Conservation (phyloP, 768 basidiomycete species). For the Lactifluus subvellereus region DNA sequence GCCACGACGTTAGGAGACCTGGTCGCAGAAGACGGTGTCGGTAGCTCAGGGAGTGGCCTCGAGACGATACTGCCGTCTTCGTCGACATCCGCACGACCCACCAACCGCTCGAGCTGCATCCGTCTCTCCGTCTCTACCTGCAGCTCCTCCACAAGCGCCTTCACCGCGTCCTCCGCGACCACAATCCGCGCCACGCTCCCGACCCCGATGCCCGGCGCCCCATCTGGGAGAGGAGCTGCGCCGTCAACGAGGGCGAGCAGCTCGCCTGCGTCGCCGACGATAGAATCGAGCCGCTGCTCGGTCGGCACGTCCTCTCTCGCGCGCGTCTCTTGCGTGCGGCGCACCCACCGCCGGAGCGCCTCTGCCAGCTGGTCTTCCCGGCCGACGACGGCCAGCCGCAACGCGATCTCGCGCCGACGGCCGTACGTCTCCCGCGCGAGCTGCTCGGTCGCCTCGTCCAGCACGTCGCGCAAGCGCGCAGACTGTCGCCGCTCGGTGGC, state of each 20-base stretch:
- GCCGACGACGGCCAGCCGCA: slow-evolving; percentile 55
- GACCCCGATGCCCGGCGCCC: slow-evolving; percentile 27
- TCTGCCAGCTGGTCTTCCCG: slow-evolving; percentile 61
- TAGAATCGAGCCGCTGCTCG: slow-evolving; percentile 9
- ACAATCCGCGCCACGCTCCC: slow-evolving; percentile 51
- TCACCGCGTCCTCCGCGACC: slow-evolving; percentile 44
- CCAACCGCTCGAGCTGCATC: slow-evolving; percentile 37
- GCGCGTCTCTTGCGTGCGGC: slow-evolving; percentile 42
- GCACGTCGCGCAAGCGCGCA: slow-evolving; percentile 47
- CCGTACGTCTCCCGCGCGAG: slow-evolving; percentile 67
- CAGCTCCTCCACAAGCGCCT: slow-evolving; percentile 51
- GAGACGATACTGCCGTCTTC: slow-evolving; percentile 10
- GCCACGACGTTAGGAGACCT: background rate
- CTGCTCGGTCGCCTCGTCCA: slow-evolving; percentile 69
- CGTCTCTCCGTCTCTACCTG: slow-evolving; percentile 49
- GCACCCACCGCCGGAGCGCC: slow-evolving; percentile 50
- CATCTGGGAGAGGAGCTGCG: slow-evolving; percentile 24
- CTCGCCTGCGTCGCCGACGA: slow-evolving; percentile 20
- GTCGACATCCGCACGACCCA: slow-evolving; percentile 23
- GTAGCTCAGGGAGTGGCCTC: slow-evolving; percentile 1
- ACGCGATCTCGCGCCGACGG: slow-evolving; percentile 60
- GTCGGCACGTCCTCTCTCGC: slow-evolving; percentile 18
- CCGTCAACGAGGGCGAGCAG: slow-evolving; percentile 31
- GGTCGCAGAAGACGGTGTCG: background rate
- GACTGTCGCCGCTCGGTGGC: slow-evolving; percentile 39